Evolutionary conservation across 1,139 yeast species (phyloP).

Genomic region (Protomyces lactucae-debilis): DNA sequence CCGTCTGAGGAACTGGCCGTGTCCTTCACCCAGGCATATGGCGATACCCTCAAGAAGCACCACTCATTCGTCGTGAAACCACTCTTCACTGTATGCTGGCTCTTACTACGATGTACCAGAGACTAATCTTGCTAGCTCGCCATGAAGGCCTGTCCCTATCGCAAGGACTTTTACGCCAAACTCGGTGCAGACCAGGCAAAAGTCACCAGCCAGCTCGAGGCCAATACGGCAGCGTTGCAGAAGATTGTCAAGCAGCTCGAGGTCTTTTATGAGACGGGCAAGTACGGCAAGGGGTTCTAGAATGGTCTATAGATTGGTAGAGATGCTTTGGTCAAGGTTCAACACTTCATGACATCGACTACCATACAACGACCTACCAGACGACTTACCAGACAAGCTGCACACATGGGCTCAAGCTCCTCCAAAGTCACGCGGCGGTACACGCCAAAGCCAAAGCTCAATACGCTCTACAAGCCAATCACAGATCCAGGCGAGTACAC

Average conservation of each 20-base stretch:
- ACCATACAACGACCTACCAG: too few relatives aligned
- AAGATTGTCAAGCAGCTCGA: conserved; percentile 65
- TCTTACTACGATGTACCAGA: background rate
- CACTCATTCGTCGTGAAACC: conserved; percentile 82
- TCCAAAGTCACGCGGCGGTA: background rate
- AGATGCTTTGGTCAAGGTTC: background rate
- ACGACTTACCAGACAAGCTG: background rate
- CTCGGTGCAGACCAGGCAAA: conserved; percentile 56
- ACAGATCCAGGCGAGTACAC: background rate
- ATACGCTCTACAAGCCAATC: background rate
- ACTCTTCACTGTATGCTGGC: conserved; percentile 52
- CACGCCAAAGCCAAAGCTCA: background rate
- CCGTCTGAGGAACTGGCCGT: conserved; percentile 63
- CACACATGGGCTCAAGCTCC: background rate
- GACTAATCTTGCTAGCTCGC: conserved; percentile 49
- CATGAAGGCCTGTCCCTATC: conserved; percentile 92
- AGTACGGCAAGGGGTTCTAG: conserved; percentile 84
- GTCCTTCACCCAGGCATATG: conserved; percentile 78
- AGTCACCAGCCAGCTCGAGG: conserved; percentile 59
- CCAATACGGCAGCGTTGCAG: conserved; percentile 75
- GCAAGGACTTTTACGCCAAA: conserved; percentile 77
- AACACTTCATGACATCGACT: background rate
- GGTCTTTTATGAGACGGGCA: conserved; percentile 71
- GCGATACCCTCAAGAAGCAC: conserved; percentile 70
- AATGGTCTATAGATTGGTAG: background rate